Evolutionary conservation across 768 basidiomycete species (phyloP).

Genomic region (Pisolithus marmoratus): DNA sequence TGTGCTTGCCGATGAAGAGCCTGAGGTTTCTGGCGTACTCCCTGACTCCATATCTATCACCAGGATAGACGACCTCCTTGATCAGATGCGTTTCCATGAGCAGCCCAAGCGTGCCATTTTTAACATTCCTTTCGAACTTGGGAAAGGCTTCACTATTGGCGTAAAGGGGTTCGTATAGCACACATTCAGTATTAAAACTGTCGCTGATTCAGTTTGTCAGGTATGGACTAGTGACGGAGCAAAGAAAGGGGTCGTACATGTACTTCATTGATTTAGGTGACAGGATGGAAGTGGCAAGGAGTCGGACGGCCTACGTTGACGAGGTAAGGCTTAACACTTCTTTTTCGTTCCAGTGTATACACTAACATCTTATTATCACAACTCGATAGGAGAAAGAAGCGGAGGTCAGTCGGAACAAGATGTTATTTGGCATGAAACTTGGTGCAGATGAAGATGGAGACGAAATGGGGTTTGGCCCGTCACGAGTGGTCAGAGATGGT

Average conservation of each 20-base stretch:
- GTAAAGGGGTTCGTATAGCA: slow-evolving; percentile 63
- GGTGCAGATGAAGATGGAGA: slow-evolving; percentile 33
- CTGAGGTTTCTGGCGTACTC: slow-evolving; percentile 49
- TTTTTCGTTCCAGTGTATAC: background rate
- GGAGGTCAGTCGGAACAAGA: slow-evolving; percentile 21
- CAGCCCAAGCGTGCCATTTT: slow-evolving; percentile 80
- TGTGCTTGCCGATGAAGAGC: slow-evolving; percentile 40
- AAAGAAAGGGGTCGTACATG: slow-evolving; percentile 76
- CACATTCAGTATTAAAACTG: background rate
- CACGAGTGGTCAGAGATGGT: slow-evolving; percentile 43
- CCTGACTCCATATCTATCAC: slow-evolving; percentile 70
- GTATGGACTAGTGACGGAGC: slow-evolving; percentile 84
- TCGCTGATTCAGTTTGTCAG: slow-evolving; percentile 34
- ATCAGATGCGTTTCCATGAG: slow-evolving; percentile 78
- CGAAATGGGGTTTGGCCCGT: slow-evolving; percentile 32
- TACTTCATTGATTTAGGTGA: slow-evolving; percentile 80
- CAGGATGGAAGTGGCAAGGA: slow-evolving; percentile 68
- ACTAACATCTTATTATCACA: slow-evolving; percentile 6
- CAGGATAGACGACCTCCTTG: slow-evolving; percentile 70
- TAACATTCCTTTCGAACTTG: slow-evolving; percentile 76
- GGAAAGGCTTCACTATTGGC: slow-evolving; percentile 67
- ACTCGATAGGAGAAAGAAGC: slow-evolving; percentile 21
- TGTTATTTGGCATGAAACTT: slow-evolving; percentile 30
- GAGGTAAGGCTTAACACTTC: slow-evolving; percentile 35
- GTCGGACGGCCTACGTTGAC: slow-evolving; percentile 70